A percentile compares a stretch with the other conserved stretches of the same genome.
phyloP scores from a whole-genome alignment of 1,284 basidiomycete genomes.

The Pyrrhoderma lamaoense region DNA sequence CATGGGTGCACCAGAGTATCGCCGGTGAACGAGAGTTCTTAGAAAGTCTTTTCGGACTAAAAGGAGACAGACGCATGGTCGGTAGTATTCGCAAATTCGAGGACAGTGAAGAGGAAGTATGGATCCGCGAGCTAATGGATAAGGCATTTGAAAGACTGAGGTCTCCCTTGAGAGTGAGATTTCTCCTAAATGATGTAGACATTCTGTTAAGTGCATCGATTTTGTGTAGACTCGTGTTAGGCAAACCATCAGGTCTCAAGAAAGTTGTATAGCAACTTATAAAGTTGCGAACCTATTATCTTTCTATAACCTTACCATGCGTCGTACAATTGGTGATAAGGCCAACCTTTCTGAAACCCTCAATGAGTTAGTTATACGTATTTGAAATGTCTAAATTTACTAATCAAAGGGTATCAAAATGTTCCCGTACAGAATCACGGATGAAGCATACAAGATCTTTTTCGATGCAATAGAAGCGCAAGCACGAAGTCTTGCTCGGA shows the following conservation, averaged over 20 bases:
- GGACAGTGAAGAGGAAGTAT: slow-evolving; percentile 56
- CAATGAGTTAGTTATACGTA: slow-evolving; percentile 57
- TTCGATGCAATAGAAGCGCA: slow-evolving; percentile 80
- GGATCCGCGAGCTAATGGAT: slow-evolving; percentile 81
- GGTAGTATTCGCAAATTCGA: slow-evolving; percentile 59
- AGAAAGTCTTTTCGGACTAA: slow-evolving; percentile 74
- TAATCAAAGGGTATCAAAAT: too few species aligned
- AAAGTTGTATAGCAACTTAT: slow-evolving; percentile 87
- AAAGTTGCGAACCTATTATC: slow-evolving; percentile 91
- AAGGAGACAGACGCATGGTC: slow-evolving; percentile 63
- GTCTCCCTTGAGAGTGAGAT: slow-evolving; percentile 60
- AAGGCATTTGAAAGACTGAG: slow-evolving; percentile 78
- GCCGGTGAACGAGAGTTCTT: slow-evolving; percentile 92
- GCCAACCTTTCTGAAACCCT: slow-evolving; percentile 74
- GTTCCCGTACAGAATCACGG: slow-evolving; percentile 59
- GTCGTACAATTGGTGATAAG: slow-evolving; percentile 78
- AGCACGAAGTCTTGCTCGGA: slow-evolving; percentile 65
- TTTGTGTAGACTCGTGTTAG: slow-evolving; percentile 86
- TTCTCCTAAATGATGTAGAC: not conserved
- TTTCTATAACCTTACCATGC: slow-evolving; percentile 92
- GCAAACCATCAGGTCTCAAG: slow-evolving; percentile 89
- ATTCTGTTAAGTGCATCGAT: too few species aligned
- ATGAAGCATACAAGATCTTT: slow-evolving; percentile 75
- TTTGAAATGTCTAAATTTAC: not conserved
- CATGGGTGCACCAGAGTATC: slow-evolving; percentile 96